Conservation (phyloP, 2,329 filamentous ascomycete species). For the Aspergillus terreus region DNA sequence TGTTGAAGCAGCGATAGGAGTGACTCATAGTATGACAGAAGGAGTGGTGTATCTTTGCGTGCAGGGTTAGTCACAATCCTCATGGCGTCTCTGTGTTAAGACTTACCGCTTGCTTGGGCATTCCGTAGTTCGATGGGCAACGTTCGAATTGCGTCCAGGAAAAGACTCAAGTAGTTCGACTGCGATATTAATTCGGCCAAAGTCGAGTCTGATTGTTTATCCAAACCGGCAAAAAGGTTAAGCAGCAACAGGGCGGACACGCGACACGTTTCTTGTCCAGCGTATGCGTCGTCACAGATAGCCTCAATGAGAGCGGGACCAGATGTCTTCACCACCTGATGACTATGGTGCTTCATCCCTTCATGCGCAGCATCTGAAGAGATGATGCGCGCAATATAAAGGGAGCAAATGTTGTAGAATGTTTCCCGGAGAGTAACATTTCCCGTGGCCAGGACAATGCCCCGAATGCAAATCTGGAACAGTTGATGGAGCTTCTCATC, state of each 20-base stretch:
- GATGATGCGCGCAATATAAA: conserved; percentile 70
- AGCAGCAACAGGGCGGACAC: conserved; percentile 84
- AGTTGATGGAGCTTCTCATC: conserved; percentile 88
- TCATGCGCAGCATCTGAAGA: conserved; percentile 48
- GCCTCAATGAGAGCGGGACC: conserved; percentile 80
- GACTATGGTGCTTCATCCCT: conserved; percentile 47
- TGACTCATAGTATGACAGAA: conserved; percentile 64
- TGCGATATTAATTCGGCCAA: conserved; percentile 77
- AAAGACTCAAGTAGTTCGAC: conserved; percentile 84
- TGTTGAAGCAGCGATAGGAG: conserved; percentile 79
- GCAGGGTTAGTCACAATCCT: conserved; percentile 7
- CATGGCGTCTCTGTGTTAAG: conserved; percentile 1
- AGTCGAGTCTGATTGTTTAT: conserved; percentile 66
- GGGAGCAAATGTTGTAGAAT: conserved; percentile 89
- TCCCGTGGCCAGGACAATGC: conserved; percentile 70
- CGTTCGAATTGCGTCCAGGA: conserved; percentile 80
- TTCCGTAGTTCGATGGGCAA: conserved; percentile 70
- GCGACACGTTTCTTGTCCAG: conserved; percentile 75
- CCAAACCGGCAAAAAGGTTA: conserved; percentile 70
- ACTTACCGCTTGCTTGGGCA: conserved; percentile 54
- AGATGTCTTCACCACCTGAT: conserved; percentile 71
- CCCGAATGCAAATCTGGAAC: conserved; percentile 80
- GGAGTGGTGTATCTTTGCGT: conserved; percentile 48
- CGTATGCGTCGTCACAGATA: conserved; percentile 88
- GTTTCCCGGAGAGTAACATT: conserved; percentile 70